These are phyloP conservation scores for Candida adriatica DNA, from an alignment of 805 yeast species.

Conservation along the genomic window DNA sequence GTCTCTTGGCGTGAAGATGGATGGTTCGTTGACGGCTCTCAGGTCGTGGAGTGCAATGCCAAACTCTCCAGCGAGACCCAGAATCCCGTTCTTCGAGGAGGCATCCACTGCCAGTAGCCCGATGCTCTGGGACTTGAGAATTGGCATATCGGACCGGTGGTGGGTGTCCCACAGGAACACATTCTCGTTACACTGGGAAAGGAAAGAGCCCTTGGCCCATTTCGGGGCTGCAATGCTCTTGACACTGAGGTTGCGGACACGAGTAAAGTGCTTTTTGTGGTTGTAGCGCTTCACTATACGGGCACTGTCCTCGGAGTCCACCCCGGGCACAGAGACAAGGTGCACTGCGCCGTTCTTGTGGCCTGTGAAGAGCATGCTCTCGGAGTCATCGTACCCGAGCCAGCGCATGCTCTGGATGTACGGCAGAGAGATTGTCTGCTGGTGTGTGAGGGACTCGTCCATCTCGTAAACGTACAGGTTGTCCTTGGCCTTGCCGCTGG, in stretches of 20 bases:
- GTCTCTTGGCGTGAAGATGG: conserved; percentile 38
- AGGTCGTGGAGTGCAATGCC: conserved; percentile 74
- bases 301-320: conserved; percentile 46
- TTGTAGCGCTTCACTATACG: conserved; percentile 73
- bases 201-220: conserved; percentile 30
- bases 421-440: conserved; percentile 52
- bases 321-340: conserved; percentile 59
- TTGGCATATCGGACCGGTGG: conserved; percentile 51
- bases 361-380: conserved; percentile 54
- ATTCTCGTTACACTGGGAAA: conserved; percentile 61
- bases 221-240: conserved; percentile 13
- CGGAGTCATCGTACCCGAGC: conserved; percentile 33
- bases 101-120: conserved; percentile 49
- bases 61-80: conserved; percentile 61
- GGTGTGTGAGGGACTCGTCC: conserved; percentile 42
- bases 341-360: conserved; percentile 73
- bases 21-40: conserved; percentile 33
- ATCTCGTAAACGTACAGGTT: conserved; percentile 48
- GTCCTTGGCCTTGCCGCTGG: conserved; percentile 37
- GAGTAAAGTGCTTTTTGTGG: conserved; percentile 57
- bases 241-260: conserved; percentile 15
- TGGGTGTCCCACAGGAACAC: conserved; percentile 72
- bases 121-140: conserved; percentile 41
- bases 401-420: conserved; percentile 47
- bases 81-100: conserved; percentile 40